These are phyloP conservation scores for Thraustotheca clavata DNA, from an alignment of 352 stramenopile genomes.

Conservation along the genomic window DNA sequence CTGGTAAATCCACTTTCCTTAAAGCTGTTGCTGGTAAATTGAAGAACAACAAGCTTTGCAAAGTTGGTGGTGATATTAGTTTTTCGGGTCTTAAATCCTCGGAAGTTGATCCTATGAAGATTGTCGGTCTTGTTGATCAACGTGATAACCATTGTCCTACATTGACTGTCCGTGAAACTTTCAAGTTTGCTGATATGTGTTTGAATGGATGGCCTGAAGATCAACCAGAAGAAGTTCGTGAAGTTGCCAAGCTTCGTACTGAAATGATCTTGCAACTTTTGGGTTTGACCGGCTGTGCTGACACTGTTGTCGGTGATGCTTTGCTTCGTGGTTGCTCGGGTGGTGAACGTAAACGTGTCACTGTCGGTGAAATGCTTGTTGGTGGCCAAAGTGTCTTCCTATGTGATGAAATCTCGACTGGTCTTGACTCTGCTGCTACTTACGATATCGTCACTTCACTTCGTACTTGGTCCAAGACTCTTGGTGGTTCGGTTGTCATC, in stretches of 20 bases:
- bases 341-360: constrained; percentile 86
- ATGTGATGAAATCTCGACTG: constrained; percentile 90
- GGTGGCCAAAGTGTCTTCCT: constrained; percentile 62
- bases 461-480: constrained; percentile 33
- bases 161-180: constrained; percentile 91
- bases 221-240: constrained; percentile 59
- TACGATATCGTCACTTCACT: constrained; percentile 86
- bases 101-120: constrained; percentile 49
- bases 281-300: constrained; percentile 77
- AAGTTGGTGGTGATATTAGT: constrained; percentile 34
- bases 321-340: constrained; percentile 85
- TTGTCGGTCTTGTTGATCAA: constrained; percentile 56
- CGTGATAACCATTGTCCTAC: constrained; percentile 85
- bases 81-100: constrained; percentile 32
- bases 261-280: constrained; percentile 73
- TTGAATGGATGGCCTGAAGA: constrained; percentile 44
- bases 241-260: constrained; percentile 55
- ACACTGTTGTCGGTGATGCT: constrained; percentile 90
- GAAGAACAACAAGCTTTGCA: constrained; percentile 26
- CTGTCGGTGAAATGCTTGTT: constrained; percentile 88
- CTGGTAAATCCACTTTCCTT: constrained; percentile 64
- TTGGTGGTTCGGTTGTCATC: constrained; percentile 30
- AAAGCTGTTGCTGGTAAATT: constrained; percentile 63
- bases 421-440: constrained; percentile 87
- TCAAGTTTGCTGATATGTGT: constrained; percentile 90